Evolutionary conservation across 2,329 filamentous ascomycete species (phyloP).

Genomic region (Dactylella cylindrospora): DNA sequence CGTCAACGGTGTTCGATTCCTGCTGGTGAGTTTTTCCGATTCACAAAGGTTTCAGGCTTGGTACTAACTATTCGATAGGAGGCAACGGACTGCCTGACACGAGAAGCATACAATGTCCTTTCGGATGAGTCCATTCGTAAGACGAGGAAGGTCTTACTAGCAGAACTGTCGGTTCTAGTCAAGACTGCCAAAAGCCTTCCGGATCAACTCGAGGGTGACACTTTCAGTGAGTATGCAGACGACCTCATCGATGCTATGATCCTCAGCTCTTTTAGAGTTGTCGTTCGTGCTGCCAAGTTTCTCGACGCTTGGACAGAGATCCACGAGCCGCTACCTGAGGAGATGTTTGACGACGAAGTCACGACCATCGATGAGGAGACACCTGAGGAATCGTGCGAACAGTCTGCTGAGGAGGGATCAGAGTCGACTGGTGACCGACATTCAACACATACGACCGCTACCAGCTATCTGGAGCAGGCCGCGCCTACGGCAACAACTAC

Average conservation of each 20-base stretch:
- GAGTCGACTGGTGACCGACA: constrained; percentile 20
- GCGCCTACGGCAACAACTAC: constrained; percentile 27
- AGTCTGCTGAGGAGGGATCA: constrained; percentile 1
- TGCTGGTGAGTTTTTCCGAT: constrained; percentile 66
- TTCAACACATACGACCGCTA: constrained; percentile 30
- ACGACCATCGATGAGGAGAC: constrained; percentile 5
- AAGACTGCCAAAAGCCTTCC: constrained; percentile 81
- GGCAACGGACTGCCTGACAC: constrained; percentile 79
- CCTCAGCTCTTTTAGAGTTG: constrained; percentile 87
- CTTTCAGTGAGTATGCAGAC: constrained; percentile 54
- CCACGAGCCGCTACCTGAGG: constrained; percentile 50
- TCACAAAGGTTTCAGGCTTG: constrained; percentile 9
- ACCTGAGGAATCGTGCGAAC: constrained; percentile 3
- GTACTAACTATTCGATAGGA: constrained; percentile 61
- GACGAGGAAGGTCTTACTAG: constrained; percentile 81
- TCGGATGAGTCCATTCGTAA: constrained; percentile 73
- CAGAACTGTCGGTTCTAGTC: constrained; percentile 84
- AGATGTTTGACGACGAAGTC: constrained; percentile 29
- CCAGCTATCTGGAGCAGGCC: too few relatives aligned
- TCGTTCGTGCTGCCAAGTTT: constrained; percentile 86
- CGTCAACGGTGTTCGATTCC: constrained; percentile 81
- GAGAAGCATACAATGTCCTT: constrained; percentile 74
- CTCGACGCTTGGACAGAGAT: constrained; percentile 75
- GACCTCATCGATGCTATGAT: constrained; percentile 89
- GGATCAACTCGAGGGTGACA: constrained; percentile 60